Base-by-base conservation (phyloP, 1,284 basidiomycete genomes). In the Moesziomyces sp. region DNA sequence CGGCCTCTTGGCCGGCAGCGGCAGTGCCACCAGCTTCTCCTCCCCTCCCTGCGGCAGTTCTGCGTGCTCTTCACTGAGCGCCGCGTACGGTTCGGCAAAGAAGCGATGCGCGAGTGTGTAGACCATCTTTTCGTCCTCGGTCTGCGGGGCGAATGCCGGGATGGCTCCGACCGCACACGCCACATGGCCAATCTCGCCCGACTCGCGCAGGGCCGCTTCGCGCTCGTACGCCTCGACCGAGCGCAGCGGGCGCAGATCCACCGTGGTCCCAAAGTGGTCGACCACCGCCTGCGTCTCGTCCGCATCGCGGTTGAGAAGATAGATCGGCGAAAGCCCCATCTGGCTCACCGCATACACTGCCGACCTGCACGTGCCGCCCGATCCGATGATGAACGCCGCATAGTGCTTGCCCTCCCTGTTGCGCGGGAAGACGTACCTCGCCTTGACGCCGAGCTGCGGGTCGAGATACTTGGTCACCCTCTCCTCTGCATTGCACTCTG, bases 121-220 rank as follows among this genome's bases (percentile, higher is more conserved):
- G 11, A 83, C 82, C 62, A 66, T 77, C 59, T 83, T 80, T 57
- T 84, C 83, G 5, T 72, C 78, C 10, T 67, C 65, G 0, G 78
- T 81, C 4, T 53, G 35, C 2, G 83, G 82, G 26, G 65, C 73
- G 21, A 84, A 72, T 14, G 74, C 77, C 5, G 83, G 83, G 16
- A 84, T 84, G 4, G 82, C 83, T 11, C 83, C 83, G 0, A 84
- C 82, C 0, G 60, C 70, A 46, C 58, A 61, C 9, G 56, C 76
- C 16, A 78, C 28, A 34, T 60, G 59, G 1, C 76, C 76, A 7
- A 74, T 34, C 46, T 76, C 74, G n/a, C 76, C 76, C 3, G 47
- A 34, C 3, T 61, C 28, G 16, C 76, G 57, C 24, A 60, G 51
- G 6, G 21, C 52, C 4, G 57, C 53, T 52, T 77, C 69, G 1